Percentiles rank a stretch among this genome's conserved stretches.
Evolutionary conservation across 2,329 filamentous ascomycete species (phyloP).

Genomic region (Peltaster fructicola): DNA sequence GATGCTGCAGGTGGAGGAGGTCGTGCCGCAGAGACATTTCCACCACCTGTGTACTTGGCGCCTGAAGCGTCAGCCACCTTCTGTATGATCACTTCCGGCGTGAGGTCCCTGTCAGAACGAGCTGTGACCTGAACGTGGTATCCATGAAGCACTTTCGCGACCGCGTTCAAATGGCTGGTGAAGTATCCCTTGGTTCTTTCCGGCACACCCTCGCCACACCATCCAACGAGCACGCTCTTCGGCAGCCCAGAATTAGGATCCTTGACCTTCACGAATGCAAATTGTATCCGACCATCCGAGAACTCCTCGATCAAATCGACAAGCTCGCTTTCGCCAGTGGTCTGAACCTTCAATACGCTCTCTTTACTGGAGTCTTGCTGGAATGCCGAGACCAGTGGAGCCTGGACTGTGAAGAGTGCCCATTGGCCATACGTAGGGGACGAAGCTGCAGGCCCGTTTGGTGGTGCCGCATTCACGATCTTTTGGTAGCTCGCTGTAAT

Average conservation of each 20-base stretch:
- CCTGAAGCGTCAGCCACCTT: slow-evolving; percentile 92
- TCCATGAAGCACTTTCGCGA: slow-evolving; percentile 81
- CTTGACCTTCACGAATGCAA: slow-evolving; percentile 90
- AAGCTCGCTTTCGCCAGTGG: slow-evolving; percentile 83
- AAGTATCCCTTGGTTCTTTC: slow-evolving; percentile 98
- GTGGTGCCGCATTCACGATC: slow-evolving; percentile 42
- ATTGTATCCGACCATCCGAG: slow-evolving; percentile 90
- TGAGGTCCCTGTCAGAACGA: slow-evolving; percentile 75
- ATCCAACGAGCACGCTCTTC: slow-evolving; percentile 85
- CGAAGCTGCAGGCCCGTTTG: slow-evolving; percentile 38
- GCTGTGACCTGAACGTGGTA: slow-evolving; percentile 97
- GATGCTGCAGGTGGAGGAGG: slow-evolving; percentile 54
- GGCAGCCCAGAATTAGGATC: slow-evolving; percentile 80
- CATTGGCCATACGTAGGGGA: slow-evolving; percentile 81
- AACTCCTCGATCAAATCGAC: slow-evolving; percentile 85
- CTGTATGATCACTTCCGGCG: slow-evolving; percentile 71
- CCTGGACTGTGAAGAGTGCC: slow-evolving; percentile 85
- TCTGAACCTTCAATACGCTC: slow-evolving; percentile 87
- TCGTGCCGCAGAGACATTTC: slow-evolving; percentile 23
- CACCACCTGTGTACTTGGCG: slow-evolving; percentile 70
- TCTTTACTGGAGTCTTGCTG: slow-evolving; percentile 74
- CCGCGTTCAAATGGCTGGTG: slow-evolving; percentile 76
- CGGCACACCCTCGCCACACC: slow-evolving; percentile 96
- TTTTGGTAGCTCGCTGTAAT: slow-evolving; percentile 44
- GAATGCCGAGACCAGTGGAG: slow-evolving; percentile 83